Evolutionary conservation across 176 grass and related monocot genomes (phyloP), one percentile per base, ranked within the genome.

Genomic region (Phoenix roebelenii): DNA sequence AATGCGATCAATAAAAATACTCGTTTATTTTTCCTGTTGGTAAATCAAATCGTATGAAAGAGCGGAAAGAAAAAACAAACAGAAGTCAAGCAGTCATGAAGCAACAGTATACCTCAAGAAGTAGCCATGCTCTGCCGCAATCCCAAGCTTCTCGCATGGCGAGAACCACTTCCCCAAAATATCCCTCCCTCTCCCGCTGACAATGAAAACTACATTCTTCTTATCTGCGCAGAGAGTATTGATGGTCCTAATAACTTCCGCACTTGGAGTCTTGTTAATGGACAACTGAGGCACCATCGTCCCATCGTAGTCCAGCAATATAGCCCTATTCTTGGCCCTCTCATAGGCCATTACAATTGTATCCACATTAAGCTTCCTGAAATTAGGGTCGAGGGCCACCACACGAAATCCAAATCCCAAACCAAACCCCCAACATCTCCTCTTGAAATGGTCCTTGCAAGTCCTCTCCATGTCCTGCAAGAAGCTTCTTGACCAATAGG

Each of bases 111-210:
- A 86, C 83, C 83, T 81, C 50, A 77, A 74, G 25, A 86, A 81
- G 74, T 86, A 86, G 22, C 83, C 83, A 81, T 86, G 83, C 74
- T 86, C 83, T 30, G 83, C 78, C 22, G 78, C 83, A 71, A 86
- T 81, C 18, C 83, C 83, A 77, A 86, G 74, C 44, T 86, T 71
- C 57, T 64, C 68, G 18, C 83, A 86, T 48, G 35, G 35, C 14
- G 35, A 44, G 35, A 44, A 44, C 35, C 35, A 44, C 35, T 44
- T 44, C 35, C 35, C 35, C 35, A 44, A 44, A 44, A 2, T 14
- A 44, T 44, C 0, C 35, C 35, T 44, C 7, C 53, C 66, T 57
- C 66, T 68, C 32, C 66, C 66, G 23, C 66, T 68, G 30, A 68
- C 66, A 22, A 68, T 57, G 20, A 68, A 68, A 68, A 68, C 66